phyloP scores from a whole-genome alignment of 179 eudicot species.

The Silene coronaria region DNA sequence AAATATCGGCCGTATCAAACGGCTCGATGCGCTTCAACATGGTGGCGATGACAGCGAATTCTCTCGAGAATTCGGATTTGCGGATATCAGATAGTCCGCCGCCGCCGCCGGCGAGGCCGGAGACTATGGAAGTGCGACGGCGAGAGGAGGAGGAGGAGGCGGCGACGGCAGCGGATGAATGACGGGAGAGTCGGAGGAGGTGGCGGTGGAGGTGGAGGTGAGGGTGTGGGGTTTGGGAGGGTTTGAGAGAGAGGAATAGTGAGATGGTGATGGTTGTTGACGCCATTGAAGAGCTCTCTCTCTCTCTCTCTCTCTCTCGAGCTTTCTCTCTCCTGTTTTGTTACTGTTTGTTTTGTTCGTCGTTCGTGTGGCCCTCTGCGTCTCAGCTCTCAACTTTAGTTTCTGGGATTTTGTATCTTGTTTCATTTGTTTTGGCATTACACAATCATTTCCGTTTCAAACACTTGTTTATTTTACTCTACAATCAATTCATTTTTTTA shows the following conservation, averaged over 20 bases:
- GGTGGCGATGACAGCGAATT: conserved; percentile 67
- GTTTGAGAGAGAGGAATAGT: conserved; percentile 32
- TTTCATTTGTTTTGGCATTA: neutral
- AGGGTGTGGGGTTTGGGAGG: conserved; percentile 3
- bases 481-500: too few relatives aligned
- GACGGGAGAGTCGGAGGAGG: conserved; percentile 1
- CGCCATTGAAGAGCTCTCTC: conserved; percentile 20
- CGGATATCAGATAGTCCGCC: conserved; percentile 71
- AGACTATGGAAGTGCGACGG: conserved; percentile 16
- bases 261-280: conserved; percentile 27
- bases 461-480: too few relatives aligned
- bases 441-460: too few relatives aligned
- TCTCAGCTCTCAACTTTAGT: neutral
- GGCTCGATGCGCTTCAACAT: conserved; percentile 76
- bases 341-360: neutral
- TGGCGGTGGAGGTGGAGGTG: conserved; percentile 4
- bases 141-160: conserved; percentile 28
- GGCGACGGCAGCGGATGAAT: conserved; percentile 29
- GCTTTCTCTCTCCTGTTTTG: conserved; percentile 21
- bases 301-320: conserved; percentile 22
- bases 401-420: neutral
- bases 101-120: conserved; percentile 53
- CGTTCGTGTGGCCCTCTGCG: conserved; percentile 24
- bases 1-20: conserved; percentile 53
- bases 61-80: conserved; percentile 56